phyloP scores from a whole-genome alignment of 768 basidiomycete genomes.

The Pisolithus marmoratus region DNA sequence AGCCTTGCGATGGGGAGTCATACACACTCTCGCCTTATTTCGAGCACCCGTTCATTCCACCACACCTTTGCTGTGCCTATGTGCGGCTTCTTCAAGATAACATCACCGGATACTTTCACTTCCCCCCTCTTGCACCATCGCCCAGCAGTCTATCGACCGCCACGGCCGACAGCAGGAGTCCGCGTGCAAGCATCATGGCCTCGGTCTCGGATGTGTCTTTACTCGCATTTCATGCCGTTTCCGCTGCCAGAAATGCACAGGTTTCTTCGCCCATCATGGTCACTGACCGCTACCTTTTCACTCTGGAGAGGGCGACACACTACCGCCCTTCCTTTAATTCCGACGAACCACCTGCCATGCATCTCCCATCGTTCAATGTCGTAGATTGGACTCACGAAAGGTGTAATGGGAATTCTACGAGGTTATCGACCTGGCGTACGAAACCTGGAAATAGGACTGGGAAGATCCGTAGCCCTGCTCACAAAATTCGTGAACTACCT shows the following conservation, averaged over 20 bases:
- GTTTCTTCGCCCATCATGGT: slow-evolving; percentile 63
- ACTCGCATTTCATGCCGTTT: slow-evolving; percentile 41
- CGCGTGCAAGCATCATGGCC: slow-evolving; percentile 12
- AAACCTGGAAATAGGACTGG: slow-evolving; percentile 27
- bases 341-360: slow-evolving; percentile 15
- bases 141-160: slow-evolving; percentile 3
- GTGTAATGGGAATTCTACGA: slow-evolving; percentile 38
- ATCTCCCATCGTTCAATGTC: slow-evolving; percentile 52
- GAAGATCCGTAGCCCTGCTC: slow-evolving; percentile 15
- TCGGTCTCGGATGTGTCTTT: slow-evolving; percentile 46
- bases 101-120: slow-evolving; percentile 15
- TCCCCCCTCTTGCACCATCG: slow-evolving; percentile 4
- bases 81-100: slow-evolving; percentile 48
- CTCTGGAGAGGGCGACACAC: slow-evolving; percentile 48
- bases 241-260: slow-evolving; percentile 15
- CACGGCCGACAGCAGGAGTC: neutral
- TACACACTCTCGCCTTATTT: slow-evolving; percentile 40
- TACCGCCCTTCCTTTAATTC: slow-evolving; percentile 33
- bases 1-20: slow-evolving; percentile 7
- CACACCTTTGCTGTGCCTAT: slow-evolving; percentile 42
- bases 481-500: slow-evolving; percentile 8
- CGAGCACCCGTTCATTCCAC: slow-evolving; percentile 54
- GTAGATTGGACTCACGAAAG: slow-evolving; percentile 56
- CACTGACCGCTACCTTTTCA: slow-evolving; percentile 60
- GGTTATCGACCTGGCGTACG: slow-evolving; percentile 59